A percentile compares a stretch with the other conserved stretches of the same genome.
These are phyloP conservation scores for Paraleonurus japonicus DNA, from an alignment of 257 asterid species.

Conservation along the genomic window DNA sequence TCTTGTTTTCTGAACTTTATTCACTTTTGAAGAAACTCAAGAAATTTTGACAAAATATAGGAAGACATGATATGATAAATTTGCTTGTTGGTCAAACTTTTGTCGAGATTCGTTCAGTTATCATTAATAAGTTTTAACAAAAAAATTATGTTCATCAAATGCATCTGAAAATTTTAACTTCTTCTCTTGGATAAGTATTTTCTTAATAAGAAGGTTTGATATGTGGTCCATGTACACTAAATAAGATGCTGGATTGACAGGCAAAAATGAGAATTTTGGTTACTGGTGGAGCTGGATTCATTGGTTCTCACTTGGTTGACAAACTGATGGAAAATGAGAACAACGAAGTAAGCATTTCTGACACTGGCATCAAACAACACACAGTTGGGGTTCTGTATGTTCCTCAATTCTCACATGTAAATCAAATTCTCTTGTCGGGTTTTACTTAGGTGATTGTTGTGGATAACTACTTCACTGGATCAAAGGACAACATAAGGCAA, in stretches of 20 bases:
- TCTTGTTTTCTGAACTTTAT: background rate
- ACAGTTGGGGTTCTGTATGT: background rate
- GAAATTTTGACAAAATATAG: background rate
- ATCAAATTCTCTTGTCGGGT: background rate
- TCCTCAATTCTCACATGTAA: background rate
- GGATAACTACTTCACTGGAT: conserved; percentile 95
- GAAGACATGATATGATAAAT: background rate
- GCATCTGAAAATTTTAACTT: background rate
- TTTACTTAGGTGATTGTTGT: conserved; percentile 72
- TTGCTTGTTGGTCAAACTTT: background rate
- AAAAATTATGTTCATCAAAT: background rate
- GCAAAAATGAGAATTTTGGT: conserved; percentile 96
- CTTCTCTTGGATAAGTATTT: background rate
- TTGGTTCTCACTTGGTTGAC: conserved; percentile 98
- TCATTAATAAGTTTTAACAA: background rate
- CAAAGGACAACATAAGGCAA: conserved; percentile 86
- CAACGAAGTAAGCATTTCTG: conserved; percentile 63
- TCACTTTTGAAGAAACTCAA: background rate
- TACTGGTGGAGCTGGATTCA: conserved; percentile 99
- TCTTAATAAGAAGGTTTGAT: background rate
- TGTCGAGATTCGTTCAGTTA: background rate
- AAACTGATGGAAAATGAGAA: conserved; percentile 92
- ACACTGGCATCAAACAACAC: background rate
- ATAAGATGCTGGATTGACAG: conserved; percentile 37
- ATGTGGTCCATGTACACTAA: background rate